Evolutionary conservation across 164 flowering plant genomes (phyloP).

Genomic region (Chimonanthus salicifolius): DNA sequence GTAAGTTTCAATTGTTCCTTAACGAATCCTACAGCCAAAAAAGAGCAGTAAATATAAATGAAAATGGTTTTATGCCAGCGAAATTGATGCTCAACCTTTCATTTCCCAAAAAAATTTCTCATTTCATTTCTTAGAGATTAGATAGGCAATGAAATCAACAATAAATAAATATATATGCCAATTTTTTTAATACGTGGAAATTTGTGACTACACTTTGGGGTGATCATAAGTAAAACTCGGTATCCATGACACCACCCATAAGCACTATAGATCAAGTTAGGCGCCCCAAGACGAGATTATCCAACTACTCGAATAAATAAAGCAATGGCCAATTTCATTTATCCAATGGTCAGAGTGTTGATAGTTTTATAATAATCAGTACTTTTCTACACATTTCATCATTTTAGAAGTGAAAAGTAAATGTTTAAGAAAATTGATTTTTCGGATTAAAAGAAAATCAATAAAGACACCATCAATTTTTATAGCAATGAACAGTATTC

Average conservation of each 20-base stretch:
- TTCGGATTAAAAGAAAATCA: too few species aligned
- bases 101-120: too few species aligned
- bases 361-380: too few species aligned
- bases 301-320: background rate
- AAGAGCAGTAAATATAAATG: background rate
- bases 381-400: too few species aligned
- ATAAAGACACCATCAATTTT: too few species aligned
- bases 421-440: too few species aligned
- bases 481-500: too few species aligned
- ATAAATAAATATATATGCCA: background rate
- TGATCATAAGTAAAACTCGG: background rate
- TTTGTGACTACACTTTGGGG: background rate
- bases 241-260: too few species aligned
- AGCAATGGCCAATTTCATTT: background rate
- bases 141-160: too few species aligned
- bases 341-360: too few species aligned
- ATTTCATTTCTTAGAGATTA: background rate
- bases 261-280: too few species aligned
- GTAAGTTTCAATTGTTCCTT: conserved; percentile 60
- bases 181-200: background rate
- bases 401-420: too few species aligned
- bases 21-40: conserved; percentile 35
- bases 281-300: background rate
- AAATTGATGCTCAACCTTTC: background rate
- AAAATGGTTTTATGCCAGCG: background rate